These are phyloP conservation scores for Lathyrus sativus DNA, from an alignment of 306 rosid genomes.

Conservation along the genomic window DNA sequence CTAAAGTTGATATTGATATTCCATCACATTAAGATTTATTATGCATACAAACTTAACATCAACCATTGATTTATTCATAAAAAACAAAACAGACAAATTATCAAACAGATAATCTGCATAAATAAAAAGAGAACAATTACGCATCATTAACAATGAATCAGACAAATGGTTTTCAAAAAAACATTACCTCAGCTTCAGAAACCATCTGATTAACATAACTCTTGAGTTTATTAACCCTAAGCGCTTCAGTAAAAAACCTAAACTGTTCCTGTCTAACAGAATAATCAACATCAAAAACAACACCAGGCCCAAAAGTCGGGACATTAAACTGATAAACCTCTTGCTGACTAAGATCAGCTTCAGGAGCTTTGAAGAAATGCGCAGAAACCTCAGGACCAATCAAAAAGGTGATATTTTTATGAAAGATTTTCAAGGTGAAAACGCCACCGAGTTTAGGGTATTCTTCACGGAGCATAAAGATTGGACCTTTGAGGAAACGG, in stretches of 20 bases:
- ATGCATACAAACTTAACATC: neutral
- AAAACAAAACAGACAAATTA: neutral
- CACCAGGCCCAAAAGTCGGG: constrained; percentile 95
- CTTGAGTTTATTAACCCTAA: constrained; percentile 79
- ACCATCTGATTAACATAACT: constrained; percentile 96
- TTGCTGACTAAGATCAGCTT: constrained; percentile 90
- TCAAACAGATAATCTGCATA: neutral
- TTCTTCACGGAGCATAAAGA: constrained; percentile 75
- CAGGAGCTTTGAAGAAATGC: constrained; percentile 86
- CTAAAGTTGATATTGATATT: neutral
- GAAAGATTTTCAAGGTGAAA: constrained; percentile 67
- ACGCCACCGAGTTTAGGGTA: constrained; percentile 87
- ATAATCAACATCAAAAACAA: constrained; percentile 93
- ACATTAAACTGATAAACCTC: constrained; percentile 95
- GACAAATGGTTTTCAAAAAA: neutral
- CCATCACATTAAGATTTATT: neutral
- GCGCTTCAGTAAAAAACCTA: constrained; percentile 88
- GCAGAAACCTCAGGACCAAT: constrained; percentile 95
- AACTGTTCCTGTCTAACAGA: constrained; percentile 89
- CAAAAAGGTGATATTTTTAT: constrained; percentile 77
- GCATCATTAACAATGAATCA: neutral
- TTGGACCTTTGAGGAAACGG: constrained; percentile 82
- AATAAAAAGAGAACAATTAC: neutral
- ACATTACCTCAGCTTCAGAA: constrained; percentile 69
- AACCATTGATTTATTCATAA: neutral